These are phyloP conservation scores for Gossypium gossypioides DNA, from an alignment of 441 rosid species.

Conservation along the genomic window DNA sequence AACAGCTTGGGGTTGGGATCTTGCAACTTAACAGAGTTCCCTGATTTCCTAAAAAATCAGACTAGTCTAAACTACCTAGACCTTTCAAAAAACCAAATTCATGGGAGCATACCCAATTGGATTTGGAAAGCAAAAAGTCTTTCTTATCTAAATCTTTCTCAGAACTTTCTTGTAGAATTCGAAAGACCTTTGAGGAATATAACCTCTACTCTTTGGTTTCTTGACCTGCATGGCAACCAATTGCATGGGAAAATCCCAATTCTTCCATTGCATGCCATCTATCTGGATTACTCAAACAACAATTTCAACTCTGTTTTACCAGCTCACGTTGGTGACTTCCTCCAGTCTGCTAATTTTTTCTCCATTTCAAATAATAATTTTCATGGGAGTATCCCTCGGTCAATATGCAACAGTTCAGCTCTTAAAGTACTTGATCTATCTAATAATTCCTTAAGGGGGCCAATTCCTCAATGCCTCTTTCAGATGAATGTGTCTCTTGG, in stretches of 20 bases:
- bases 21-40: conserved; percentile 27
- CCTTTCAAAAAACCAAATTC: conserved; percentile 36
- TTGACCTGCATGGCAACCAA: conserved; percentile 30
- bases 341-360: background rate
- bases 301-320: too few species aligned
- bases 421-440: conserved; percentile 26
- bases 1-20: conserved; percentile 21
- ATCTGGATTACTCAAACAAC: too few species aligned
- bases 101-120: conserved; percentile 40
- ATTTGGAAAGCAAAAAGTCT: conserved; percentile 22
- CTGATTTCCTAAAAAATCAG: conserved; percentile 17
- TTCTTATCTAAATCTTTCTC: conserved; percentile 22
- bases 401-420: conserved; percentile 15
- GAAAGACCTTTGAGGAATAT: background rate
- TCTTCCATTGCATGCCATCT: background rate
- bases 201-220: background rate
- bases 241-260: conserved; percentile 4
- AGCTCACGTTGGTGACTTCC: background rate
- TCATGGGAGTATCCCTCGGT: conserved; percentile 17
- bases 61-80: background rate
- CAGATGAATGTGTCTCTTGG: background rate
- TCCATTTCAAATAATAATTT: conserved; percentile 32
- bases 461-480: conserved; percentile 18
- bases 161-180: conserved; percentile 16
- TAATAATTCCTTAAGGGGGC: conserved; percentile 12